These are phyloP conservation scores for Kodamaea derodonti DNA, from an alignment of 1,139 yeast species.

Conservation along the genomic window DNA sequence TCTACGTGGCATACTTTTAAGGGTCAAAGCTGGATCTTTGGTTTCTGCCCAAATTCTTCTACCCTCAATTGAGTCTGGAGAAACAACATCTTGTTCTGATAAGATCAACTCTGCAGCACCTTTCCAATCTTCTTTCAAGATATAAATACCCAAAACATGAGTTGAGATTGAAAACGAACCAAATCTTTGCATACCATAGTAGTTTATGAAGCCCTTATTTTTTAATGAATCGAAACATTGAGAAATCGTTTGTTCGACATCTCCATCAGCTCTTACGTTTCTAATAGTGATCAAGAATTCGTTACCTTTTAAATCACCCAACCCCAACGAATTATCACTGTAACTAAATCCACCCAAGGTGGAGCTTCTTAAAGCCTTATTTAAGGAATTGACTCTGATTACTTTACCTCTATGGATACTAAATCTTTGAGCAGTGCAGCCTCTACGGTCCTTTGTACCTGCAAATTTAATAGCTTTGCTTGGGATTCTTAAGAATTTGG, in stretches of 20 bases:
- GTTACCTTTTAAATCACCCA: conserved; percentile 87
- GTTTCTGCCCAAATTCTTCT: conserved; percentile 80
- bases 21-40: conserved; percentile 58
- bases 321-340: conserved; percentile 54
- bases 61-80: conserved; percentile 80
- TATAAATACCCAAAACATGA: conserved; percentile 72
- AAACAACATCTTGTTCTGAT: conserved; percentile 78
- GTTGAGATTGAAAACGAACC: conserved; percentile 95
- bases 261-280: conserved; percentile 45
- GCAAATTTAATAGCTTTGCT: conserved; percentile 72
- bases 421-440: conserved; percentile 85
- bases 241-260: conserved; percentile 40
- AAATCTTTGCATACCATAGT: conserved; percentile 95
- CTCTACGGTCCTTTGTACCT: conserved; percentile 96
- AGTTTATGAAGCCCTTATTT: conserved; percentile 79
- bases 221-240: conserved; percentile 56
- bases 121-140: conserved; percentile 74
- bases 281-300: conserved; percentile 83
- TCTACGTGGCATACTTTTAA: conserved; percentile 76
- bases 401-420: conserved; percentile 69
- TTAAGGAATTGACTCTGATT: conserved; percentile 75
- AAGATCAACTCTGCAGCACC: conserved; percentile 73
- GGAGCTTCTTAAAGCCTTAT: conserved; percentile 69
- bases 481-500: conserved; percentile 72
- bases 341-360: conserved; percentile 76